phyloP scores from a whole-genome alignment of 768 basidiomycete species.

The Suillus hirtellus region DNA sequence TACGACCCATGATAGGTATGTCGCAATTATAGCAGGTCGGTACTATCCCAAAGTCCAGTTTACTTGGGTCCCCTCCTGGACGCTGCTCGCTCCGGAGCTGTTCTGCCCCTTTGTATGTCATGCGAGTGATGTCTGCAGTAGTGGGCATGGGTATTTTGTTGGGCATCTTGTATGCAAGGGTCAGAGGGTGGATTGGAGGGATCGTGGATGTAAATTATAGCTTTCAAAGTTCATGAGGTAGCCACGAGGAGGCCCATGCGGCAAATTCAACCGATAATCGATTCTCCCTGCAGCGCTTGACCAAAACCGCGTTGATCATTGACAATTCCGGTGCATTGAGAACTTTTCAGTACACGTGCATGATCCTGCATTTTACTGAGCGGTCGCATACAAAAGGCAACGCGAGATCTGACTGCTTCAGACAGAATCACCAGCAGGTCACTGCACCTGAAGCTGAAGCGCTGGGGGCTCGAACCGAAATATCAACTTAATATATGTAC shows the following conservation, averaged over 20 bases:
- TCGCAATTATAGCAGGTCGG: slow-evolving; percentile 27
- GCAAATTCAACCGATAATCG: not conserved
- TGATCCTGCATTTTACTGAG: not conserved
- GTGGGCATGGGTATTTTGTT: slow-evolving; percentile 24
- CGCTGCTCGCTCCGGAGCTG: slow-evolving; percentile 28
- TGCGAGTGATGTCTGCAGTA: slow-evolving; percentile 25
- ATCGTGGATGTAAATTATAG: not conserved
- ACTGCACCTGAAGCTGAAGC: too few species aligned
- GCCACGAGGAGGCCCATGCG: not conserved
- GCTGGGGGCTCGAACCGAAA: not conserved
- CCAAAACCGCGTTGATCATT: not conserved
- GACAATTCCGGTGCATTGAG: not conserved
- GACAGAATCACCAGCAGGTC: not conserved
- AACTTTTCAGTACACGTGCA: not conserved
- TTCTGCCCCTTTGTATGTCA: slow-evolving; percentile 31
- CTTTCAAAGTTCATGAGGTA: not conserved
- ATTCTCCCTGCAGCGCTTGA: not conserved
- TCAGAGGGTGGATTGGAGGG: not conserved
- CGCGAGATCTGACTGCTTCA: not conserved
- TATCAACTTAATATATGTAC: not conserved
- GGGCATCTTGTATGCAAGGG: slow-evolving; percentile 18
- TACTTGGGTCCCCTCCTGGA: slow-evolving; percentile 30
- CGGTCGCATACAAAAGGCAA: not conserved
- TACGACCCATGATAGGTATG: slow-evolving; percentile 17
- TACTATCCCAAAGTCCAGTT: slow-evolving; percentile 28